Evolutionary conservation across 805 yeast species (phyloP).

Genomic region (Lipomyces anomalus): DNA sequence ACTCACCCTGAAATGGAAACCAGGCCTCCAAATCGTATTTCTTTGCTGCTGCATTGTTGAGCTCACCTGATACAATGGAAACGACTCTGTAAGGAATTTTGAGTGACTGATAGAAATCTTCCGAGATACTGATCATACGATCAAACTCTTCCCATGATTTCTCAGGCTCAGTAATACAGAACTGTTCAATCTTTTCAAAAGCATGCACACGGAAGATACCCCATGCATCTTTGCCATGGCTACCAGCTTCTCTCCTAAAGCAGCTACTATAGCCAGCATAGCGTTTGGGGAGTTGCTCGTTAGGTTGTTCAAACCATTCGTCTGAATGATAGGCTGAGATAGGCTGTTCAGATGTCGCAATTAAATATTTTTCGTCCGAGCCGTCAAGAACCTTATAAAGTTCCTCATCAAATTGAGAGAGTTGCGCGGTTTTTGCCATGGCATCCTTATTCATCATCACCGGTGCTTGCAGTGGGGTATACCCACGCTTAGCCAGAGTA

Average conservation of each 20-base stretch:
- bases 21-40: slow-evolving; percentile 98
- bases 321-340: slow-evolving; percentile 94
- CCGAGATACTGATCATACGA: slow-evolving; percentile 84
- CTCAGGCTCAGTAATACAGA: slow-evolving; percentile 92
- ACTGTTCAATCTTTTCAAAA: slow-evolving; percentile 97
- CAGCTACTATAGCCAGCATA: slow-evolving; percentile 98
- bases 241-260: slow-evolving; percentile 99
- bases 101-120: slow-evolving; percentile 86
- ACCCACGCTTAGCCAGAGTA: slow-evolving; percentile 72
- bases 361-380: slow-evolving; percentile 92
- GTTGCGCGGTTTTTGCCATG: slow-evolving; percentile 98
- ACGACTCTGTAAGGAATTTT: slow-evolving; percentile 95
- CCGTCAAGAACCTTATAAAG: slow-evolving; percentile 95
- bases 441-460: slow-evolving; percentile 99
- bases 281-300: slow-evolving; percentile 91
- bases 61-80: slow-evolving; percentile 96
- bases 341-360: slow-evolving; percentile 99
- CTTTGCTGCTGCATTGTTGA: slow-evolving; percentile 98
- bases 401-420: slow-evolving; percentile 97
- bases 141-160: slow-evolving; percentile 97
- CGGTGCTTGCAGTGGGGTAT: slow-evolving; percentile 93
- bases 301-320: slow-evolving; percentile 98
- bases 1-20: slow-evolving; percentile 99
- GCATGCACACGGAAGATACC: slow-evolving; percentile 99
- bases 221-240: slow-evolving; percentile 99